phyloP scores from a whole-genome alignment of 1,284 basidiomycete genomes.

The Stereum hirsutum region DNA sequence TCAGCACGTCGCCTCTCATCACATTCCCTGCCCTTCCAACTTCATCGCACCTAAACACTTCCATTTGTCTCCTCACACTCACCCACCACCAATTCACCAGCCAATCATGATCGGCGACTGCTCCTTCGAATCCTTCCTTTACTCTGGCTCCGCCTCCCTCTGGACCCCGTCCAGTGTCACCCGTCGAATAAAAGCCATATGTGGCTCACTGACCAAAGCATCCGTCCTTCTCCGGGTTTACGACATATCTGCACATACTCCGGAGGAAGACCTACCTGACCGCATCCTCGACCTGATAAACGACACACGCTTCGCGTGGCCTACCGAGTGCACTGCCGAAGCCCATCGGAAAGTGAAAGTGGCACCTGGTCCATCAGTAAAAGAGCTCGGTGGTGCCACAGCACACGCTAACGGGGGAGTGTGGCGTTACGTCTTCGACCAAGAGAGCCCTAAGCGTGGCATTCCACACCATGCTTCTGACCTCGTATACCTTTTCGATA shows the following conservation, averaged over 20 bases:
- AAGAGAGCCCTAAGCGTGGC: constrained; percentile 55
- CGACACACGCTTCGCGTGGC: constrained; percentile 67
- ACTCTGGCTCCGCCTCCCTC: constrained; percentile 44
- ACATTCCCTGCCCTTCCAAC: constrained; percentile 16
- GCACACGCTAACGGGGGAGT: constrained; percentile 46
- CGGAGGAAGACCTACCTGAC: constrained; percentile 52
- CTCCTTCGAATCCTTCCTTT: constrained; percentile 52
- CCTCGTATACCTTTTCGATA: constrained; percentile 70
- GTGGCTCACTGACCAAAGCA: constrained; percentile 55
- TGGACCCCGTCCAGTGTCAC: constrained; percentile 55
- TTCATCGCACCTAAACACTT: constrained; percentile 19
- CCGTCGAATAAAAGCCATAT: constrained; percentile 60
- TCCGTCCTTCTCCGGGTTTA: constrained; percentile 55
- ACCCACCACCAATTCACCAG: constrained; percentile 31
- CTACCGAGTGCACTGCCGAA: constrained; percentile 50
- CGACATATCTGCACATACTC: constrained; percentile 51
- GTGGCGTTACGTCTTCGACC: constrained; percentile 73
- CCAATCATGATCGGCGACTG: constrained; percentile 70
- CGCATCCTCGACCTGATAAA: constrained; percentile 61
- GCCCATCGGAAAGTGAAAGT: neutral
- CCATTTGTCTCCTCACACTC: constrained; percentile 12
- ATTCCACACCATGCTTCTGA: constrained; percentile 61
- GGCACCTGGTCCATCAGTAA: neutral
- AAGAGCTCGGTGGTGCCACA: constrained; percentile 16
- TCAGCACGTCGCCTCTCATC: constrained; percentile 16